phyloP scores from a whole-genome alignment of 495 filamentous ascomycete genomes.

The Evansstolkia leycettana region DNA sequence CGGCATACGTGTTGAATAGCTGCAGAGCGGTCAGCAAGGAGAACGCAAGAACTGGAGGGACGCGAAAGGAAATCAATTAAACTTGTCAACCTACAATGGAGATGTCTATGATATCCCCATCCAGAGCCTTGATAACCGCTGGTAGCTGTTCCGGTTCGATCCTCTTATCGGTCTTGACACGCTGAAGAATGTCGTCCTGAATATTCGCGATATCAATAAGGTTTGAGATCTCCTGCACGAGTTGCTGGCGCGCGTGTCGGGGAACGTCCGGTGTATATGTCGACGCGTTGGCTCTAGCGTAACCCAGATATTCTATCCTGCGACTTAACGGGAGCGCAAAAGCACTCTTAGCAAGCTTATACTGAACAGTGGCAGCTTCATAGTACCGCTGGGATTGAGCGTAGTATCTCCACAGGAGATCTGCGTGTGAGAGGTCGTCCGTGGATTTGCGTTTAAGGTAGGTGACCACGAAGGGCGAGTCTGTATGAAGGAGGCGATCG shows the following conservation, averaged over 20 bases:
- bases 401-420: constrained; percentile 88
- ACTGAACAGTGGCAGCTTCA: constrained; percentile 76
- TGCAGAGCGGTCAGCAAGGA: constrained; percentile 18
- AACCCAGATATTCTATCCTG: constrained; percentile 78
- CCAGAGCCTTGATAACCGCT: constrained; percentile 50
- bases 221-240: constrained; percentile 72
- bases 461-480: constrained; percentile 72
- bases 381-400: constrained; percentile 66
- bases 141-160: constrained; percentile 44
- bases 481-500: constrained; percentile 70
- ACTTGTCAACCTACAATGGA: constrained; percentile 51
- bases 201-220: constrained; percentile 89
- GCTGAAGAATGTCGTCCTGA: constrained; percentile 81
- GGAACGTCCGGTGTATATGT: constrained; percentile 58
- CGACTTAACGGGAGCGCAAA: constrained; percentile 63
- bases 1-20: constrained; percentile 85
- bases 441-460: constrained; percentile 67
- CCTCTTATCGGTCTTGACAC: constrained; percentile 59
- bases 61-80: constrained; percentile 1
- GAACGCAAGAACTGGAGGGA: no score
- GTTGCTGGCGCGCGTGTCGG: constrained; percentile 60
- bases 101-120: constrained; percentile 61
- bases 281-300: constrained; percentile 76
- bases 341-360: constrained; percentile 66
- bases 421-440: constrained; percentile 60